phyloP scores from a whole-genome alignment of 495 filamentous ascomycete species.

The Xylaria sp. region DNA sequence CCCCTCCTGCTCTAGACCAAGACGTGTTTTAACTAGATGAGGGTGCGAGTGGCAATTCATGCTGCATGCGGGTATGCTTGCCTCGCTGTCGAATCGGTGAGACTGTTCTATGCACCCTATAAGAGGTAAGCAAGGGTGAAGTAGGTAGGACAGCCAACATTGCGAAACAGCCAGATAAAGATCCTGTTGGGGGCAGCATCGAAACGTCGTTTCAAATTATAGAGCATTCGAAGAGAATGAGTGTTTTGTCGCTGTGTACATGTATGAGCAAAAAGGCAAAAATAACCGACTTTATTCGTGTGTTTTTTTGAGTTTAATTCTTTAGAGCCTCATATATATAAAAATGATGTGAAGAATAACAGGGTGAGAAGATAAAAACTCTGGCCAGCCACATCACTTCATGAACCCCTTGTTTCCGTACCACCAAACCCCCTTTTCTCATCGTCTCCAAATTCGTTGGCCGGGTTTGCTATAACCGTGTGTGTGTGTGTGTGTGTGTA shows the following conservation, averaged over 20 bases:
- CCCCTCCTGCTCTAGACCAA: not conserved
- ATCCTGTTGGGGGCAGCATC: not conserved
- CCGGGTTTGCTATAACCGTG: not conserved
- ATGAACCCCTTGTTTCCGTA: constrained; percentile 13
- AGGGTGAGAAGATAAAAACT: not conserved
- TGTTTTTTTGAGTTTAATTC: not conserved
- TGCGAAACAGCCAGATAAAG: not conserved
- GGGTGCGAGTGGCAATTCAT: not conserved
- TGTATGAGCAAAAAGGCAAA: not conserved
- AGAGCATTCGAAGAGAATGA: not conserved
- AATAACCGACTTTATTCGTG: not conserved
- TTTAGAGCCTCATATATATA: not conserved
- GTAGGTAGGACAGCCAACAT: not conserved
- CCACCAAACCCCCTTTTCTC: not conserved
- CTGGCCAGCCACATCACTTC: not conserved
- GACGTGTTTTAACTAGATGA: not conserved
- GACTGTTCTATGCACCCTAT: not conserved
- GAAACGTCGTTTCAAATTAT: not conserved
- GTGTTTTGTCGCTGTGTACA: not conserved
- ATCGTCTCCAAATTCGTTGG: not conserved
- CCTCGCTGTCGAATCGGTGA: not conserved
- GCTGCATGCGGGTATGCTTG: not conserved
- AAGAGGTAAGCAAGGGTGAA: not conserved
- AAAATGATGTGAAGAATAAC: not conserved
- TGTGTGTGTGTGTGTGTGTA: too few relatives aligned